Evolutionary conservation across 352 stramenopile genomes (phyloP), one percentile per base, ranked within the genome.

Genomic region (Stephanocyclus meneghinianus): DNA sequence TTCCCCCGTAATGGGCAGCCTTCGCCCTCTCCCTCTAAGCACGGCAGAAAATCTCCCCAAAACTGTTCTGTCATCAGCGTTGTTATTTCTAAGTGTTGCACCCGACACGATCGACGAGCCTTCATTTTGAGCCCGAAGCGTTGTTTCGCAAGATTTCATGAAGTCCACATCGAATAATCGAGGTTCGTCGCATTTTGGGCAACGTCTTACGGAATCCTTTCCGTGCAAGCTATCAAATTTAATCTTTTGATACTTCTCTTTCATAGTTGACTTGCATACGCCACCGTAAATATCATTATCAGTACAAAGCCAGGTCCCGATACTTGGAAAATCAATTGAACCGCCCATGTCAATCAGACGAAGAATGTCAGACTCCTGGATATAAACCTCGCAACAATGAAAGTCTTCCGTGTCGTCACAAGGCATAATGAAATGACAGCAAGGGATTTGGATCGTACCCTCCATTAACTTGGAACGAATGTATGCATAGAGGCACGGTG

Each of bases 141-240:
- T 73, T 6, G 55, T 15, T n/a, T 81, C 53, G 21, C 66, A 67
- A n/a, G 42, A 4, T 69, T 78, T 81, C 74, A 81, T 81, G 7
- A 16, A 18, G 16, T 72, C 60, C 21, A 72, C 42, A 18, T 81
- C 72, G 73, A 78, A 85, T 56, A 85, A 44, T 29, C 65, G 44
- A 32, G 78, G 53, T 1, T 73, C 72, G 18, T 85, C 73, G 50
- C 78, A 85, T 35, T 55, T 78, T 16, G 78, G 78, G 40, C 78
- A 85, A 40, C 78, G 21, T 55, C 78, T 45, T 2, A 78, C 61
- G 55, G 68, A 18, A 78, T 85, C 78, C 32, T 72, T 84, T 32
- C 78, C 72, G 50, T 85, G 78, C 29, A 78, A 66, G 11, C 60
- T 13, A 60, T 94, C 95, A 76, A 96, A 96, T 47, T 94, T 92